Conservation (phyloP, 1,139 yeast species). For the Diutina neorugosa region DNA sequence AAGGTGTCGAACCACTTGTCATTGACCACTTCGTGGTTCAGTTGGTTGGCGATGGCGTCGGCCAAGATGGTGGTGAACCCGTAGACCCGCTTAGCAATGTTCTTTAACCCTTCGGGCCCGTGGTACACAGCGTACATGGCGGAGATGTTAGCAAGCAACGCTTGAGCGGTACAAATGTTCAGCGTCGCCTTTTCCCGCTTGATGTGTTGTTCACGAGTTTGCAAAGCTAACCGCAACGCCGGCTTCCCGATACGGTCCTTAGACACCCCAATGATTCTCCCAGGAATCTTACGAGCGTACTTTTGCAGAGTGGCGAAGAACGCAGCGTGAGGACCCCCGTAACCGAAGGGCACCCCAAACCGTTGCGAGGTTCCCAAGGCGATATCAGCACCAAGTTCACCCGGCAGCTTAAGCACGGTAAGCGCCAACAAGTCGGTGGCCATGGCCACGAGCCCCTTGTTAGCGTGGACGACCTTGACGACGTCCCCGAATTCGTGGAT, state of each 20-base stretch:
- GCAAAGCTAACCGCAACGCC: conserved; percentile 86
- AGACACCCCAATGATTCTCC: conserved; percentile 86
- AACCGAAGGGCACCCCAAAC: conserved; percentile 95
- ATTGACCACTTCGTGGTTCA: conserved; percentile 42
- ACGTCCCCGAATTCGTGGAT: conserved; percentile 42
- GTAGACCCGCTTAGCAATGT: conserved; percentile 69
- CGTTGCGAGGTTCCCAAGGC: conserved; percentile 90
- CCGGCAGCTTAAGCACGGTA: conserved; percentile 75
- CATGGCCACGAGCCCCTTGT: conserved; percentile 68
- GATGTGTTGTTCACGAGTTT: conserved; percentile 96
- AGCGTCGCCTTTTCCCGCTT: conserved; percentile 96
- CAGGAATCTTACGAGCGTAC: conserved; percentile 88
- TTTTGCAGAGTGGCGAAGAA: conserved; percentile 77
- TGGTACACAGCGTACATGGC: conserved; percentile 96
- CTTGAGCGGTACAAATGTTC: conserved; percentile 96
- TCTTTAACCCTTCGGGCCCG: conserved; percentile 80
- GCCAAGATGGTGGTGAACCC: conserved; percentile 71
- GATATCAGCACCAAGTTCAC: conserved; percentile 81
- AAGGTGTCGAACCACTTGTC: conserved; percentile 79
- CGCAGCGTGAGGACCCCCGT: conserved; percentile 98
- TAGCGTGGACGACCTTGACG: conserved; percentile 52
- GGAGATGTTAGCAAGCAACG: conserved; percentile 86
- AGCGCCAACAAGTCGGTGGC: conserved; percentile 88
- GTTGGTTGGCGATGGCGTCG: conserved; percentile 23
- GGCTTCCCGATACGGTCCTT: conserved; percentile 84